Evolutionary conservation across 305 asterid species (phyloP).

Genomic region (Fraxinus greggii): DNA sequence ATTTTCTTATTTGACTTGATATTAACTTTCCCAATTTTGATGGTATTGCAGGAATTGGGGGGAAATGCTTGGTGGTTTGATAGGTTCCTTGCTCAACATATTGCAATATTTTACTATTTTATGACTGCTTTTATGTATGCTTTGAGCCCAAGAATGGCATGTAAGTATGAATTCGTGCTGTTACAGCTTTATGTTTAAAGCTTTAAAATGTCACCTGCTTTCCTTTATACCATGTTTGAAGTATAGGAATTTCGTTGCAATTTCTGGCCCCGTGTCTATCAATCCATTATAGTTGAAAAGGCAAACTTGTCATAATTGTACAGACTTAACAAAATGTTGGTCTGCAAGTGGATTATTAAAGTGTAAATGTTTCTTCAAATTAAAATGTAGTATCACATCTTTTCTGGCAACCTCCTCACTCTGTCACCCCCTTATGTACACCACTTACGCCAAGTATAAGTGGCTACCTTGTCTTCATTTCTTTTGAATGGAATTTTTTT

Average conservation of each 20-base stretch:
- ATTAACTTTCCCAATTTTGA: not conserved
- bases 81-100: constrained; percentile 82
- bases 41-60: constrained; percentile 74
- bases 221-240: constrained; percentile 10
- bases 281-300: not conserved
- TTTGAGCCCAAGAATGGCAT: constrained; percentile 99
- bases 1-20: not conserved
- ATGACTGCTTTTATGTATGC: constrained; percentile 83
- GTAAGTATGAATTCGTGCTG: constrained; percentile 47
- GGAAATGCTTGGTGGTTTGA: constrained; percentile 99
- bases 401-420: constrained; percentile 10
- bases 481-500: not conserved
- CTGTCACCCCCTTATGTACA: not conserved
- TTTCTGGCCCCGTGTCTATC: not conserved
- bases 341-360: not conserved
- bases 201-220: constrained; percentile 12
- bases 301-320: not conserved
- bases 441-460: not conserved
- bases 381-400: not conserved
- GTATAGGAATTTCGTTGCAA: not conserved
- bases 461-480: not conserved
- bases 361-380: not conserved
- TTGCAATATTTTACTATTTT: constrained; percentile 74
- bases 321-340: constrained; percentile 3
- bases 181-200: constrained; percentile 15